Conservation (phyloP, 352 stramenopile species). For the Phytophthora tentaculata region DNA sequence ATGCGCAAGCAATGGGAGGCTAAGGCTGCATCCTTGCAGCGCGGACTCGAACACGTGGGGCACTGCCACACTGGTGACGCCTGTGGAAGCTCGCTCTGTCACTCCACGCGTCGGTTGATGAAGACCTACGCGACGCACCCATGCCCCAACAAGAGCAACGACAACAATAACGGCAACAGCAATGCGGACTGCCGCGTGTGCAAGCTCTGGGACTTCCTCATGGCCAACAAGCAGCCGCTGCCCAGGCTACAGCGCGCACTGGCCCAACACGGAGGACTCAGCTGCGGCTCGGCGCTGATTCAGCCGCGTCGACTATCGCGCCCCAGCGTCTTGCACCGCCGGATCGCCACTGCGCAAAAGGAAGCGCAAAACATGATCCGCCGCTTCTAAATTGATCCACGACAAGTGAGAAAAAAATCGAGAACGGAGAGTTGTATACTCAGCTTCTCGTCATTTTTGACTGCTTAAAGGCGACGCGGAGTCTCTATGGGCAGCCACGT, state of each 20-base stretch:
- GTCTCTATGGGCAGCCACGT: slow-evolving; percentile 17
- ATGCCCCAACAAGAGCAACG: slow-evolving; percentile 42
- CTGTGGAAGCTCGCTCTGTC: slow-evolving; percentile 74
- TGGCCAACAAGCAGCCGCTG: slow-evolving; percentile 29
- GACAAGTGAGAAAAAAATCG: slow-evolving; percentile 1
- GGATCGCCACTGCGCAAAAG: slow-evolving; percentile 37
- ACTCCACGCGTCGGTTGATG: slow-evolving; percentile 72
- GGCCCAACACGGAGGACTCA: slow-evolving; percentile 18
- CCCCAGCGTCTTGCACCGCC: slow-evolving; percentile 26
- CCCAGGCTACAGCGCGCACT: slow-evolving; percentile 23
- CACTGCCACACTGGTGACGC: slow-evolving; percentile 54
- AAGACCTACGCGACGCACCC: slow-evolving; percentile 68
- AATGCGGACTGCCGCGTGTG: slow-evolving; percentile 69
- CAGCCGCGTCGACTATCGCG: slow-evolving; percentile 7
- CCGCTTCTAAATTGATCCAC: slow-evolving; percentile 35
- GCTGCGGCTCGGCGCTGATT: slow-evolving; percentile 21
- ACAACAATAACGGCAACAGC: slow-evolving; percentile 5
- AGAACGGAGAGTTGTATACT: slow-evolving; percentile 20
- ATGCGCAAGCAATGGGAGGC: slow-evolving; percentile 66
- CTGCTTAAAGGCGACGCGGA: slow-evolving; percentile 8
- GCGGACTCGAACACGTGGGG: slow-evolving; percentile 71
- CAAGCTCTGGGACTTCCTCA: slow-evolving; percentile 75
- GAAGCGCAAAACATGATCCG: slow-evolving; percentile 34
- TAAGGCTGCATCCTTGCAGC: slow-evolving; percentile 69
- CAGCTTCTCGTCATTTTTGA: slow-evolving; percentile 27